Evolutionary conservation across 208 protist genomes (phyloP).

Genomic region (Acanthamoeba quina): DNA sequence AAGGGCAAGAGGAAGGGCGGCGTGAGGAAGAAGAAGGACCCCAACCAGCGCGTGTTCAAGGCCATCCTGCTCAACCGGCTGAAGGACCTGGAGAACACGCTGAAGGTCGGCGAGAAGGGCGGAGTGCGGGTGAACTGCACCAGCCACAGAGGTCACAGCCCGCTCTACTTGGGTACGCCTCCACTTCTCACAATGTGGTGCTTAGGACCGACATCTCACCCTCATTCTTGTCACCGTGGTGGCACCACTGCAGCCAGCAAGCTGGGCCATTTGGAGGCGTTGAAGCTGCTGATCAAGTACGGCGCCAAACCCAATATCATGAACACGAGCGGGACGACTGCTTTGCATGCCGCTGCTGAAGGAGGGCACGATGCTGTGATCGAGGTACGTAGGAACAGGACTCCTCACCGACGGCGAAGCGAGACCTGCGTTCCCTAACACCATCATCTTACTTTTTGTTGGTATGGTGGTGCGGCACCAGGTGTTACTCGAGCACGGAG

Average conservation of each 20-base stretch:
- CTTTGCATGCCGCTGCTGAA: constrained; percentile 44
- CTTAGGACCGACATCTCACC: background rate
- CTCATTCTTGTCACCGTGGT: background rate
- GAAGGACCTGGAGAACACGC: background rate
- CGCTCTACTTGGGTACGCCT: constrained; percentile 34
- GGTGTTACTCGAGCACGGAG: constrained; percentile 6
- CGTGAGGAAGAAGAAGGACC: constrained; percentile 30
- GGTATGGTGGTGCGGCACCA: background rate
- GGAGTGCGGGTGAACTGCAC: constrained; percentile 1
- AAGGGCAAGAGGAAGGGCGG: background rate
- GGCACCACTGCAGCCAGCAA: constrained; percentile 12
- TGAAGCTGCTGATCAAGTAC: constrained; percentile 60
- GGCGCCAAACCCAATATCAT: constrained; percentile 47
- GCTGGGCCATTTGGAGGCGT: constrained; percentile 12
- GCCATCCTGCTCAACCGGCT: constrained; percentile 31
- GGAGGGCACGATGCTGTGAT: constrained; percentile 2
- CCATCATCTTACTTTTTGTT: background rate
- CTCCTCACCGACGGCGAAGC: background rate
- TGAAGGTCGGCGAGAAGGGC: constrained; percentile 41
- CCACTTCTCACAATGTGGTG: background rate
- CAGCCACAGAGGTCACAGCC: constrained; percentile 43
- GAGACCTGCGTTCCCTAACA: too few species aligned
- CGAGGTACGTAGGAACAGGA: background rate
- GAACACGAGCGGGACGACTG: constrained; percentile 32
- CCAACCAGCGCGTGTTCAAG: constrained; percentile 14